These are phyloP conservation scores for Amylostereum areolatum DNA, from an alignment of 1,284 basidiomycete genomes.

Conservation along the genomic window DNA sequence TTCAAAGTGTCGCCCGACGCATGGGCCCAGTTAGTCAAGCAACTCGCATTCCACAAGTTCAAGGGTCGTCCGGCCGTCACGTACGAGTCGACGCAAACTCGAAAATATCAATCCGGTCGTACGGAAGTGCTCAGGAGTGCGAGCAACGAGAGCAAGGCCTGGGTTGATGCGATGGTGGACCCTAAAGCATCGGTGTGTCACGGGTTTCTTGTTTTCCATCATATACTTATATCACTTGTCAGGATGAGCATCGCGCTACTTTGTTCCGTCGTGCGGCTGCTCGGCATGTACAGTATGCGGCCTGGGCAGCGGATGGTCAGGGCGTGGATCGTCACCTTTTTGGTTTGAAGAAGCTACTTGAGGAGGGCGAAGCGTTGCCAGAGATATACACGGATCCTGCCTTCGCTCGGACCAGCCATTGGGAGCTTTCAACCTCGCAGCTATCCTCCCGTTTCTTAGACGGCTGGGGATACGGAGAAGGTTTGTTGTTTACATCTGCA, in stretches of 20 bases:
- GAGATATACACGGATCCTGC: conserved; percentile 77
- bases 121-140: conserved; percentile 93
- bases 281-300: conserved; percentile 84
- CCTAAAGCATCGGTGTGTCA: conserved; percentile 42
- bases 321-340: conserved; percentile 97
- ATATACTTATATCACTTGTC: conserved; percentile 17
- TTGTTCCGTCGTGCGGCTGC: conserved; percentile 77
- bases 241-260: conserved; percentile 60
- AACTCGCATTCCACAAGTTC: conserved; percentile 92
- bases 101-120: conserved; percentile 86
- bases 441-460: conserved; percentile 81
- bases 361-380: conserved; percentile 72
- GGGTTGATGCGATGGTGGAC: conserved; percentile 86
- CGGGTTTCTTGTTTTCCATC: neutral
- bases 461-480: conserved; percentile 97
- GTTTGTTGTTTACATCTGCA: conserved; percentile 19
- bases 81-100: conserved; percentile 94
- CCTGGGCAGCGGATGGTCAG: conserved; percentile 89
- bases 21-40: conserved; percentile 93
- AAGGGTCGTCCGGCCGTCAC: conserved; percentile 75
- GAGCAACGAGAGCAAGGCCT: conserved; percentile 80
- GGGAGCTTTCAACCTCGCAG: conserved; percentile 92
- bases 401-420: conserved; percentile 71
- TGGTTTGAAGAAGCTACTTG: conserved; percentile 82
- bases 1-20: conserved; percentile 91